Conservation (phyloP, 257 asterid genomes). For the Anisodus tanguticus region DNA sequence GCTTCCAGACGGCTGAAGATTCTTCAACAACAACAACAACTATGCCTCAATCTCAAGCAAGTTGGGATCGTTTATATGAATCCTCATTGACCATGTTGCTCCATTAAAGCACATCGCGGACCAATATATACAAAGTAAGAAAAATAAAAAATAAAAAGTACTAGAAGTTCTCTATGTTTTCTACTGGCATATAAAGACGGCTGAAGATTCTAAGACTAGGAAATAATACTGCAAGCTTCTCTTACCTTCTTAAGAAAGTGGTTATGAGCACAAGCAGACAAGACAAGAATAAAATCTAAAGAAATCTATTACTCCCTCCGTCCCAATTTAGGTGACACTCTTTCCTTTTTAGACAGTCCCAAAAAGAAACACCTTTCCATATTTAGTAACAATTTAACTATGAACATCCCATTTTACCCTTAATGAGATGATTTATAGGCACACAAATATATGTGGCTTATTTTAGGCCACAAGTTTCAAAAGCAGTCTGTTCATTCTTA, state of each 20-base stretch:
- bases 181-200: not conserved
- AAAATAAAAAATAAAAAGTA: not conserved
- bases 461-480: too few relatives aligned
- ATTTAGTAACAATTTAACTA: too few relatives aligned
- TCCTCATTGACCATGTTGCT: not conserved
- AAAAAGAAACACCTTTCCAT: too few relatives aligned
- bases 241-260: constrained; percentile 8
- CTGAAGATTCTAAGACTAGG: not conserved
- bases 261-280: not conserved
- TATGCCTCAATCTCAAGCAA: constrained; percentile 4
- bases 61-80: not conserved
- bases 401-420: too few relatives aligned
- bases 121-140: not conserved
- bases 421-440: too few relatives aligned
- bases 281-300: not conserved
- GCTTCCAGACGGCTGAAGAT: not conserved
- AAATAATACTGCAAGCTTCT: not conserved
- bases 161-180: not conserved
- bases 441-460: too few relatives aligned
- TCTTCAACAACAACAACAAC: constrained; percentile 1
- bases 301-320: not conserved
- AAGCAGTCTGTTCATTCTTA: too few relatives aligned
- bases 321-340: too few relatives aligned
- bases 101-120: constrained; percentile 5
- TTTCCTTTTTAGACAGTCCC: too few relatives aligned